Conservation (phyloP, 306 rosid genomes). For the Malus orientalis region DNA sequence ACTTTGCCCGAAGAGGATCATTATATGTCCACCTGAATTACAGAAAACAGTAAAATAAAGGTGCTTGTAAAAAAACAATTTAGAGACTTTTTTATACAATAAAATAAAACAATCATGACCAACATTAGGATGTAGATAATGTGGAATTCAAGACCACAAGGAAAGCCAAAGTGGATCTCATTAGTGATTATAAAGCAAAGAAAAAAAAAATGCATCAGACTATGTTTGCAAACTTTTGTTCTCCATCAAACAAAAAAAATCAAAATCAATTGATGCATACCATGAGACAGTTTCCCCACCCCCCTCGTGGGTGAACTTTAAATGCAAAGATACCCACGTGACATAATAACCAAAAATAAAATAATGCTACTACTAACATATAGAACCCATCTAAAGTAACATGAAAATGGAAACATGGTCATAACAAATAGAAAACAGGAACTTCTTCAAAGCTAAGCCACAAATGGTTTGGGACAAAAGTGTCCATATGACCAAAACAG, state of each 20-base stretch:
- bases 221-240: background rate
- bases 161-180: background rate
- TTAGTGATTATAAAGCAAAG: background rate
- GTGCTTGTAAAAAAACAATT: background rate
- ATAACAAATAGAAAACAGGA: background rate
- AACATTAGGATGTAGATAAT: background rate
- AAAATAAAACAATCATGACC: background rate
- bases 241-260: background rate
- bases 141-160: background rate
- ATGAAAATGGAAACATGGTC: background rate
- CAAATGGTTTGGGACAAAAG: background rate
- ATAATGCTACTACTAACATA: background rate
- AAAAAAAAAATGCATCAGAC: background rate
- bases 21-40: slow-evolving; percentile 88
- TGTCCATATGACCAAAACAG: background rate
- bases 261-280: background rate
- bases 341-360: background rate
- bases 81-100: background rate
- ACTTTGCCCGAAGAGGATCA: slow-evolving; percentile 93
- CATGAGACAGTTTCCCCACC: background rate
- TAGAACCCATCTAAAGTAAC: background rate
- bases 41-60: background rate
- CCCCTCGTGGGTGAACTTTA: background rate
- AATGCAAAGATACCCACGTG: background rate
- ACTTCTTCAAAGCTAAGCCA: background rate